Conservation (phyloP, 768 basidiomycete genomes). For the Bullera alba region DNA sequence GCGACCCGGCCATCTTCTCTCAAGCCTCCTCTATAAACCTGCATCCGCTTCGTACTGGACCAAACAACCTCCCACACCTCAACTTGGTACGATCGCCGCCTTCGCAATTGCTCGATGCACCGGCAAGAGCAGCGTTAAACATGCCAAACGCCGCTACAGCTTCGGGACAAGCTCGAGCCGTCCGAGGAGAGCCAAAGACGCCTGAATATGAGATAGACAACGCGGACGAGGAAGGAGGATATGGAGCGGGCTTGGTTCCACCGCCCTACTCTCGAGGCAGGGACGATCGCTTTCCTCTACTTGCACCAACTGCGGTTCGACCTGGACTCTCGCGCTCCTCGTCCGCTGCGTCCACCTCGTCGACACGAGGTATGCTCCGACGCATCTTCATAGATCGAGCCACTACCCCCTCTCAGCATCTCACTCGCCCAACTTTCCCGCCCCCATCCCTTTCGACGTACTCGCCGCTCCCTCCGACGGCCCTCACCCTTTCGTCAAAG, state of each 20-base stretch:
- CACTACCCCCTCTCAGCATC: conserved; percentile 39
- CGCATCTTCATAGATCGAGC: conserved; percentile 42
- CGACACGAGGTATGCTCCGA: conserved; percentile 26
- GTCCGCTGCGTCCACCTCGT: conserved; percentile 26
- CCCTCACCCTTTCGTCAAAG: conserved; percentile 26
- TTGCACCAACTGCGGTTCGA: conserved; percentile 16
- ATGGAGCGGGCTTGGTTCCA: neutral
- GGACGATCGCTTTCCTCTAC: conserved; percentile 14
- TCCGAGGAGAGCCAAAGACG: conserved; percentile 31
- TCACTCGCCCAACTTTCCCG: conserved; percentile 43
- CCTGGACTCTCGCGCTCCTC: conserved; percentile 26
- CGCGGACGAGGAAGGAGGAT: neutral
- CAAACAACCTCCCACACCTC: conserved; percentile 2
- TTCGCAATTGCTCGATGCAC: conserved; percentile 37
- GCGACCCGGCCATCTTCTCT: neutral
- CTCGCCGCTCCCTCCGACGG: conserved; percentile 35
- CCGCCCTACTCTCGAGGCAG: neutral
- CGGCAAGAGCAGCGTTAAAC: conserved; percentile 42
- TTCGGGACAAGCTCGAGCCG: conserved; percentile 38
- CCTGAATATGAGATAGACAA: conserved; percentile 35
- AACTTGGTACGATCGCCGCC: conserved; percentile 27
- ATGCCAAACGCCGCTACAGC: conserved; percentile 40
- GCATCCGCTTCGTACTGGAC: conserved; percentile 5
- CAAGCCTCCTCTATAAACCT: conserved; percentile 6
- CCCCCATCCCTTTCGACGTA: conserved; percentile 44